These are phyloP conservation scores for Leucocoprinus sp. DNA, from an alignment of 768 basidiomycete genomes.

Conservation along the genomic window DNA sequence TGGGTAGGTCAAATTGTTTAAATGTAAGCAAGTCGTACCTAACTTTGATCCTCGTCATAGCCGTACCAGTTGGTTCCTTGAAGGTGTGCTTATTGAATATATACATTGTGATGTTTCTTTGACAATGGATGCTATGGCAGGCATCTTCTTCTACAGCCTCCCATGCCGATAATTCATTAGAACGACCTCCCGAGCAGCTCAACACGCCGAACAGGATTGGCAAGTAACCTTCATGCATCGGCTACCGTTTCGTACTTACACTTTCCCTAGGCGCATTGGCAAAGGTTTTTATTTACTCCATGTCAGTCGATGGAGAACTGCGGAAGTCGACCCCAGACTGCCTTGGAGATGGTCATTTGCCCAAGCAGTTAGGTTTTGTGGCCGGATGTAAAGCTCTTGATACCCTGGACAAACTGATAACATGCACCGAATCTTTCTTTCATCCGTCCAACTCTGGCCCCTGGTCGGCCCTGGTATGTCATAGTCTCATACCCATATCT, in stretches of 20 bases:
- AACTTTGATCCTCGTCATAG: conserved; percentile 24
- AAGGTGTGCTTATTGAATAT: conserved; percentile 37
- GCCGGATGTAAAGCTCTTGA: conserved; percentile 87
- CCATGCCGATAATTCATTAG: conserved; percentile 55
- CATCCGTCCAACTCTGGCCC: conserved; percentile 89
- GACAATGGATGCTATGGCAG: conserved; percentile 25
- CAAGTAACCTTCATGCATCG: conserved; percentile 22
- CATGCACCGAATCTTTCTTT: conserved; percentile 90
- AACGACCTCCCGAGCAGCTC: conserved; percentile 51
- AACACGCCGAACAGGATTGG: conserved; percentile 54
- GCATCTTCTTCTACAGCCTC: conserved; percentile 55
- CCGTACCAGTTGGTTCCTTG: conserved; percentile 64
- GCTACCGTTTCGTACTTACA: conserved; percentile 6
- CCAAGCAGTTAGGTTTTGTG: conserved; percentile 44
- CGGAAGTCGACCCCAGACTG: conserved; percentile 31
- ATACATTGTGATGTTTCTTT: not conserved
- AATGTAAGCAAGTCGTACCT: not conserved
- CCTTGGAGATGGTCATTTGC: conserved; percentile 19
- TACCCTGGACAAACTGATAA: conserved; percentile 79
- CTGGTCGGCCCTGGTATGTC: conserved; percentile 61
- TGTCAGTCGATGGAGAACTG: conserved; percentile 70
- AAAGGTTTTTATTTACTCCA: conserved; percentile 81
- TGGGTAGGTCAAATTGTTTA: conserved; percentile 43
- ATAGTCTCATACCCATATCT: not conserved
- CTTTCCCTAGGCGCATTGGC: conserved; percentile 60